Base-by-base conservation (phyloP, 2,329 filamentous ascomycete species). In the Chrysoporthe puriensis region DNA sequence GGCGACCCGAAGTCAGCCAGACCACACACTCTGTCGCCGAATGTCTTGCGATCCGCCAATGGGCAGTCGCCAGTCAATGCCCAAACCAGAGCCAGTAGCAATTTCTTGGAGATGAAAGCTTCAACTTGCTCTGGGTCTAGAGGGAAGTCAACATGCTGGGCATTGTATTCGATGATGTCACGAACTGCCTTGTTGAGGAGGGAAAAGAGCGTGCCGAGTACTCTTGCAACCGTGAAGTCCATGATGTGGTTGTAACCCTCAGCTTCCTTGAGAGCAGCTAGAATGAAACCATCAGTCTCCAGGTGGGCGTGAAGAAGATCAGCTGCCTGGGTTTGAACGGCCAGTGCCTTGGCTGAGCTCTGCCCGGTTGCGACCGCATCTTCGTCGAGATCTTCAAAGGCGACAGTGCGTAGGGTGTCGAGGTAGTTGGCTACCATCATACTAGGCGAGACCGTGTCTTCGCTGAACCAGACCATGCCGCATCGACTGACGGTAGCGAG, bases 391-490 rank as follows among this genome's bases (percentile, higher is more conserved):
- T 99, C 96, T 74, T 99, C 96, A 74, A 99, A 97, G 0, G 92
- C 89, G 66, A 93, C 90, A 3, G 89, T 91, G 73, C 91, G 90
- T 50, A 99, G 87, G 59, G 90, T 89, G 69, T 96, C 89, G 63
- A 99, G 87, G 75, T 99, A 97, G 79, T 98, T 93, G 70, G 88
- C 85, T 52, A 98, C 91, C 89, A 98, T 92, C 91, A 99, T 97
- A 72, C 87, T 87, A 1, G 95, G 88, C 43, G 93, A 95, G 52
- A 99, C 95, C 40, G 94, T 98, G 76, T 99, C 96, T 74, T 97
- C 95, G 77, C 94, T 99, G 82, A 98, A 99, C 96, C 96, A 99
- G 16, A 99, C 96, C 96, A 99, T 99, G 85, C 96, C 96, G 78
- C 96, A 99, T 81, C 96, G 94, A 89, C 92, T 96, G 76, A 99